Conservation (phyloP, 1,284 basidiomycete species). For the Boletellus sp. region DNA sequence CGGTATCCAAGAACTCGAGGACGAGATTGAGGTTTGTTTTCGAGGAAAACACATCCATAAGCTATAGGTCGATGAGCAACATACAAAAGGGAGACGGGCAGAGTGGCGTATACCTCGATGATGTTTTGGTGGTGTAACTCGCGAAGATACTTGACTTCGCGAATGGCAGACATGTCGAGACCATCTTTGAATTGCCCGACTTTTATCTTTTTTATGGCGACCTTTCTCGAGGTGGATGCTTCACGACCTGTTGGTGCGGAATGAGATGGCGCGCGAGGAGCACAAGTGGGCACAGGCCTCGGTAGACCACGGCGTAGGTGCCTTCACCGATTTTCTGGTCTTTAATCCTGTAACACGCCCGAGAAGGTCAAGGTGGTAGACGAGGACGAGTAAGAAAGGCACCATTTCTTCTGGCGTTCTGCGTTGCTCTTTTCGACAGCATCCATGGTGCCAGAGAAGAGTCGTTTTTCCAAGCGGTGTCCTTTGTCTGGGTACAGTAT, state of each 20-base stretch:
- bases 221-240: constrained; percentile 64
- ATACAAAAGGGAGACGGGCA: neutral
- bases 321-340: constrained; percentile 93
- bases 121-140: constrained; percentile 95
- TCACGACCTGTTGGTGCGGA: constrained; percentile 52
- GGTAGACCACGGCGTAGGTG: constrained; percentile 95
- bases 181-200: constrained; percentile 97
- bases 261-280: neutral
- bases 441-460: constrained; percentile 49
- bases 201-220: constrained; percentile 99
- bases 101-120: constrained; percentile 65
- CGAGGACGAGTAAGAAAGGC: constrained; percentile 3
- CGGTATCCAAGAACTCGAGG: constrained; percentile 95
- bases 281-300: constrained; percentile 50
- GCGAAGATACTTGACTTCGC: constrained; percentile 95
- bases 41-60: constrained; percentile 95
- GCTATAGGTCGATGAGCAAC: constrained; percentile 43
- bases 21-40: constrained; percentile 97
- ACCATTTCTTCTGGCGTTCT: constrained; percentile 70
- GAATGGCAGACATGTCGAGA: constrained; percentile 96
- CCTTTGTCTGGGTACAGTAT: neutral
- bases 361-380: constrained; percentile 8
- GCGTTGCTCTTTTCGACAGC: constrained; percentile 72
- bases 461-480: neutral
- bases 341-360: constrained; percentile 57